A percentile compares a stretch with the other conserved stretches of the same genome.
phyloP scores from a whole-genome alignment of 306 rosid genomes.

The Glycine latifolia region DNA sequence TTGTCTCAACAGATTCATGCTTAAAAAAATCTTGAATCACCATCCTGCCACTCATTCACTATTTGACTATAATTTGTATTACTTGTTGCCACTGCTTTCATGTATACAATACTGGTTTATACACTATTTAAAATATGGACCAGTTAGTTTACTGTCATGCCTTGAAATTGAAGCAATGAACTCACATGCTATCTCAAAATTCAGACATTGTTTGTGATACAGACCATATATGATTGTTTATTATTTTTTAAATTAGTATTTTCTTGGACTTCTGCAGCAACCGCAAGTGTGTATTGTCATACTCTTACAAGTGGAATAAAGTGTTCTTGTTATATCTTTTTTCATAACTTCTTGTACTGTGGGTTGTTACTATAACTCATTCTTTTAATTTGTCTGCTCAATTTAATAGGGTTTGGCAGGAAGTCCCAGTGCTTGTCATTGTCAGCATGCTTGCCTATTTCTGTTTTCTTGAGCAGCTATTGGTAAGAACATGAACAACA shows the following conservation, averaged over 20 bases:
- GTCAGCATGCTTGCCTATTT: conserved; percentile 98
- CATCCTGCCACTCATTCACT: too few species aligned
- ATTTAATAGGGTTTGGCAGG: conserved; percentile 89
- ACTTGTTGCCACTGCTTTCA: not conserved
- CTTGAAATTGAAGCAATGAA: conserved; percentile 19
- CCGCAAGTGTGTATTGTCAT: not conserved
- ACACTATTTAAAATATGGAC: not conserved
- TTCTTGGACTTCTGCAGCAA: conserved; percentile 10
- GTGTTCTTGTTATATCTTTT: not conserved
- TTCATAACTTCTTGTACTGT: conserved; percentile 18
- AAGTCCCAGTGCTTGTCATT: conserved; percentile 93
- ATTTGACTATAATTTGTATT: conserved; percentile 1
- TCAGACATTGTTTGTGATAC: conserved; percentile 23
- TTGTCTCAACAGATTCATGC: not conserved
- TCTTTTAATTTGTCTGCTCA: conserved; percentile 38
- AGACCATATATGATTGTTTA: conserved; percentile 6
- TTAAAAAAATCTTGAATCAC: too few species aligned
- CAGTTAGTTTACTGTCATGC: conserved; percentile 7
- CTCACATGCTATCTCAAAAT: not conserved
- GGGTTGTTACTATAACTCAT: not conserved
- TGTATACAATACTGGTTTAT: not conserved
- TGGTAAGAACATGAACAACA: conserved; percentile 73
- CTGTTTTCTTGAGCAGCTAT: conserved; percentile 95
- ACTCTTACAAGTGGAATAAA: not conserved
- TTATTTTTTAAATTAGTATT: not conserved